Evolutionary conservation across 2,329 filamentous ascomycete genomes (phyloP), one percentile per base, ranked within the genome.

Genomic region (Arthrobotrys sinensis): DNA sequence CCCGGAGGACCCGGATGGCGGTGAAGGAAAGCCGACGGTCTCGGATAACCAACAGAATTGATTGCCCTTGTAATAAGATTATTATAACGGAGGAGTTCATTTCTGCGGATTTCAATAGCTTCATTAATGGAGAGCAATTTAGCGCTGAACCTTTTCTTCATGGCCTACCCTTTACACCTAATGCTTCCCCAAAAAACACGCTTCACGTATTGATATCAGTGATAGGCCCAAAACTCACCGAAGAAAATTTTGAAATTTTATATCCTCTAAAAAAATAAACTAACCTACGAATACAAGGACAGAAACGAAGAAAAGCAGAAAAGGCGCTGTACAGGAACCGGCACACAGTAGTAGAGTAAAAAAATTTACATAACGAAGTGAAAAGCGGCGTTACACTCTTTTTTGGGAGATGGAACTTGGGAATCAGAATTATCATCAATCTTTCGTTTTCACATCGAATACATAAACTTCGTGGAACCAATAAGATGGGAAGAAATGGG

Each of bases 281-380:
- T 5, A 43, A 43, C 55, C 55, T 60, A 60, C 55, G 40, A 48
- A 28, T 32, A 64, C 40, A 50, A 64, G 16, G 21, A 1, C n/a
- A 46, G 19, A 50, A 38, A 38, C 40, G 55, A 38, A 65, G 21
- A 38, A n/a, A 38, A 38, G 24, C 10, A 46, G 24, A 57, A 11
- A 50, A 60, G 48, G 34, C 64, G 64, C 64, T 68, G 48, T 68
- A 55, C 19, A 57, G 24, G 38, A 46, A 68, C 46, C 48, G 62
- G 14, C 11, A 48, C 16, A 24, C 11, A 68, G 52, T 11, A 64
- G 34, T 36, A 45, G 16, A 10, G 21, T 46, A 12, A 60, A 45
- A 69, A 60, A 77, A 65, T 71, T 71, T 77, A 77, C 73, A 77
- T 53, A 71, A 53, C 60, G 73, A 77, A 77, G 65, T 45, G 66